phyloP scores from a whole-genome alignment of 208 protist species.

The Dictyostelium gargantuum region DNA sequence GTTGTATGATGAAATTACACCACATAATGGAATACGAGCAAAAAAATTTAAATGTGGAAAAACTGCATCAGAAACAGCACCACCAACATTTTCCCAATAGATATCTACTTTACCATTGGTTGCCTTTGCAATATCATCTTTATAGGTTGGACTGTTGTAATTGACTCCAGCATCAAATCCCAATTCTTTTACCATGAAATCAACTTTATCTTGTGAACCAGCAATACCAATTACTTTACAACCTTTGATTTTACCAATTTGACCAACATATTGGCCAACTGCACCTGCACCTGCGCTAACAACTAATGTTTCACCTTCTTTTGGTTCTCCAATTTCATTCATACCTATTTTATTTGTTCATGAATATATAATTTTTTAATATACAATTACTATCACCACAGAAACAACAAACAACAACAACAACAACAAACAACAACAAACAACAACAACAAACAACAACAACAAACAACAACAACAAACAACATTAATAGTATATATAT shows the following conservation, averaged over 20 bases:
- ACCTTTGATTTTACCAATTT: slow-evolving; percentile 32
- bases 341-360: too few species aligned
- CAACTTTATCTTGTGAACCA: slow-evolving; percentile 72
- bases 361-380: too few species aligned
- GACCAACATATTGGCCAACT: background rate
- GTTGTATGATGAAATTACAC: background rate
- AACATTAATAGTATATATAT: background rate
- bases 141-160: slow-evolving; percentile 62
- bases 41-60: background rate
- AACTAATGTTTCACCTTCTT: slow-evolving; percentile 79
- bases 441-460: too few species aligned
- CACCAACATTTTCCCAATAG: slow-evolving; percentile 86
- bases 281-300: slow-evolving; percentile 74
- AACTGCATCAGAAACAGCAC: slow-evolving; percentile 18
- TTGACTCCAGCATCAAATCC: slow-evolving; percentile 76
- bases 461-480: too few species aligned
- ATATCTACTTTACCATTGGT: slow-evolving; percentile 79
- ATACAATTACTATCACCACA: too few species aligned
- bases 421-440: too few species aligned
- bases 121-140: slow-evolving; percentile 50
- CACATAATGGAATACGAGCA: background rate
- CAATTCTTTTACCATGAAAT: slow-evolving; percentile 58
- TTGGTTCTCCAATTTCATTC: slow-evolving; percentile 62
- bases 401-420: too few species aligned
- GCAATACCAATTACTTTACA: slow-evolving; percentile 56